These are phyloP conservation scores for Scheffersomyces illinoinensis DNA, from an alignment of 1,139 yeast species.

Conservation along the genomic window DNA sequence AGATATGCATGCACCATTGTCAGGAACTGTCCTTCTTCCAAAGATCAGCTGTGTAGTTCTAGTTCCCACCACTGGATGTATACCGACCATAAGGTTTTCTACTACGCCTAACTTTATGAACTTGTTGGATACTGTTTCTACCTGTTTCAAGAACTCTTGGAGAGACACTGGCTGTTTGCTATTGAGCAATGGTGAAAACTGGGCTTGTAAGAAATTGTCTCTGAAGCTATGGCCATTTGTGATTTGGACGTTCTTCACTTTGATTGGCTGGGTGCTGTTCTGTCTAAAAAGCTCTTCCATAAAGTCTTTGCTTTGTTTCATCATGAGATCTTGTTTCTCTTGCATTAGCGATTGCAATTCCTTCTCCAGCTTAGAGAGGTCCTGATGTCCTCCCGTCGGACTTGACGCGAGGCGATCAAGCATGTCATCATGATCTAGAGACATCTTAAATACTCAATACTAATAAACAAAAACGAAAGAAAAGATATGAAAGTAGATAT, in stretches of 20 bases:
- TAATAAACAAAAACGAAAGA: not conserved
- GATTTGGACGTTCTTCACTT: slow-evolving; percentile 50
- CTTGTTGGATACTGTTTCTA: slow-evolving; percentile 46
- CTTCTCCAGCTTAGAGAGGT: slow-evolving; percentile 26
- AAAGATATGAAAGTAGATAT: too few species aligned
- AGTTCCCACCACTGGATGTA: slow-evolving; percentile 33
- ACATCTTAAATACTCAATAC: slow-evolving; percentile 13
- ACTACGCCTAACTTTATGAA: slow-evolving; percentile 46
- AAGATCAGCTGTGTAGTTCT: slow-evolving; percentile 1
- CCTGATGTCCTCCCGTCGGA: slow-evolving; percentile 6
- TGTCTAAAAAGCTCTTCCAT: slow-evolving; percentile 44
- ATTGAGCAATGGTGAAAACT: slow-evolving; percentile 53
- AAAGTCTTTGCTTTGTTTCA: slow-evolving; percentile 40
- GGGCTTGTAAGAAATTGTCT: slow-evolving; percentile 50
- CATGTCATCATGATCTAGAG: slow-evolving; percentile 28
- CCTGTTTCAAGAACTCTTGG: slow-evolving; percentile 31
- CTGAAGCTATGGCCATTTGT: slow-evolving; percentile 56
- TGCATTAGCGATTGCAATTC: slow-evolving; percentile 28
- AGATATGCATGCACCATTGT: slow-evolving; percentile 28
- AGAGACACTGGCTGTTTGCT: slow-evolving; percentile 31
- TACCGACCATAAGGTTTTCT: slow-evolving; percentile 41
- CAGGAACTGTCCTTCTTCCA: slow-evolving; percentile 20
- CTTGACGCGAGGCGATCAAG: slow-evolving; percentile 24
- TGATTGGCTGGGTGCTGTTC: slow-evolving; percentile 45
- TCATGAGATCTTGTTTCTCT: slow-evolving; percentile 33